Evolutionary conservation across 805 yeast genomes (phyloP), one percentile per base, ranked within the genome.

Genomic region (Priceomyces haplophilus): DNA sequence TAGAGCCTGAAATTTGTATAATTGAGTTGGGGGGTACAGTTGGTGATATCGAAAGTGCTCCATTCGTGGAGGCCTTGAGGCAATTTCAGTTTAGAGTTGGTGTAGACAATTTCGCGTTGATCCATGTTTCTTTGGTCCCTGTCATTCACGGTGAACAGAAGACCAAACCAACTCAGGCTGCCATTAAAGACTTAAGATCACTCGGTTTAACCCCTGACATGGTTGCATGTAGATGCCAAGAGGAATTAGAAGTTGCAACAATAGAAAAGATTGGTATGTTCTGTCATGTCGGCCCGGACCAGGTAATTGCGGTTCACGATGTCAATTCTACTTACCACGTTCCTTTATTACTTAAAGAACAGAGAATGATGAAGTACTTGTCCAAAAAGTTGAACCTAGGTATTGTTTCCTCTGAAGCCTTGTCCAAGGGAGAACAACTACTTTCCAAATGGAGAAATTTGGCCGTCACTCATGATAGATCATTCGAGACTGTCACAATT

Each of bases 141-240:
- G 98, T 93, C 38, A 91, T 93, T 59, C 96, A 90, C 55, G 99
- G 98, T 49, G 99, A 93, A 74, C 97, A 93, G 68, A 93, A 93
- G 77, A 93, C 99, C 34, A 93, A 93, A 69, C 99, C 99, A 45
- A 93, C 99, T 10, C 99, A 93, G 73, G 99, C 98, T 50, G 99
- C 99, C 37, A 86, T 93, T 61, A 88, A 89, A 65, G 99, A 93
- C 66, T 78, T 93, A 67, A 85, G 99, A 70, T 86, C 96, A 37
- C 73, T 91, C 47, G 99, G 99, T 57, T 79, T 93, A 63, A 80
- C 83, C 30, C 98, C 98, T 16, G 98, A 93, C 66, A 84, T 93
- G 81, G 88, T 93, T 71, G 99, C 98, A 44, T 91, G 98, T 74
- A 82, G 99, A 73, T 93, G 99, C 74, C 76, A 88, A 40, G 85